Evolutionary conservation across 2,329 filamentous ascomycete genomes (phyloP), one percentile per base, ranked within the genome.

Genomic region (Parascedosporium putredinis): DNA sequence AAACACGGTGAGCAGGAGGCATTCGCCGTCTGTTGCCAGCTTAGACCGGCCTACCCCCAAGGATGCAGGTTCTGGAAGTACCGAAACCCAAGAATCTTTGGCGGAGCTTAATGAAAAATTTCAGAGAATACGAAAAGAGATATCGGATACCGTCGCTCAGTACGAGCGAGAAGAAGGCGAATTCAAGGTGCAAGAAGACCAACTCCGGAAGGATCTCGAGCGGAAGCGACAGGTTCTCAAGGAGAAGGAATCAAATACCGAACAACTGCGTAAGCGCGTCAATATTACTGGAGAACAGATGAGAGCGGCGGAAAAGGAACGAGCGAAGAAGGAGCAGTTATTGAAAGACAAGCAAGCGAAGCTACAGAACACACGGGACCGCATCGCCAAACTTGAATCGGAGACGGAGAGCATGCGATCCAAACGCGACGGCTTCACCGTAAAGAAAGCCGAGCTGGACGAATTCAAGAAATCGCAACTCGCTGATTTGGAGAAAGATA

Each of bases 231-330:
- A 84, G 54, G 76, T 83, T 18, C 73, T 93, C 49, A 93, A 87
- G 62, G 88, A 95, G 60, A 95, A 94, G 64, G 91, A 97, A 55
- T 88, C 94, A 59, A 86, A 83, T 47, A 96, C 88, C 45, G 83
- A 87, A 42, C 88, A 89, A 60, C 68, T 96, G 49, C 88, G 86
- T 59, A 84, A 84, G 54, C 84, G 91, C 60, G 83, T 94, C 49
- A 83, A 87, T 48, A 80, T 79, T 43, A 80, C 90, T 5, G 88
- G 94, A 63, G 81, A 88, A 49, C 75, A 86, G 55, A 95, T 94
- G 70, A 81, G 88, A 45, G 77, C 81, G 4, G 84, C 87, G 1
- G 85, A 94, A 61, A 86, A 84, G 55, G 84, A 86, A 53, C 86
- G 84, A 57, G 75, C 78, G 1, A 87, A 90, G 60, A 86, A 87